Evolutionary conservation across 1,284 basidiomycete genomes (phyloP).

Genomic region (Ustilago curta): DNA sequence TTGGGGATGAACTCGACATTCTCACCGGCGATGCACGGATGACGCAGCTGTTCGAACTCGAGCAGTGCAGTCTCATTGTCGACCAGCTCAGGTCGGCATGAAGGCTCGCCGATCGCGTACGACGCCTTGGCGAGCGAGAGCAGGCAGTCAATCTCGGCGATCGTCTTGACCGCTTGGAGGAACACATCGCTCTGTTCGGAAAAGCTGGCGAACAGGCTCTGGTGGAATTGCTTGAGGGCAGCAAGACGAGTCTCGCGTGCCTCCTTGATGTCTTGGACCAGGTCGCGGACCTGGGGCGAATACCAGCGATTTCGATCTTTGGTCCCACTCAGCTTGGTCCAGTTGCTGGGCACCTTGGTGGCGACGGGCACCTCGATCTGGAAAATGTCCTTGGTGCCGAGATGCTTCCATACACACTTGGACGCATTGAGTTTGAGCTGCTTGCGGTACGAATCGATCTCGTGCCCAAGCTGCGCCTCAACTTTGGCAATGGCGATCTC

Average conservation of each 20-base stretch:
- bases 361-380: conserved; percentile 66
- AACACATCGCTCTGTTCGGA: conserved; percentile 76
- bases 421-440: conserved; percentile 50
- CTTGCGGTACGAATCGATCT: conserved; percentile 51
- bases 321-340: conserved; percentile 64
- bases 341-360: conserved; percentile 63
- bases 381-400: conserved; percentile 69
- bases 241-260: conserved; percentile 66
- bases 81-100: conserved; percentile 88
- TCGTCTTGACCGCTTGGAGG: conserved; percentile 73
- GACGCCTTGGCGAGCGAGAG: conserved; percentile 92
- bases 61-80: conserved; percentile 82
- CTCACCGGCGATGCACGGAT: conserved; percentile 75
- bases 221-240: conserved; percentile 64
- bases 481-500: conserved; percentile 51
- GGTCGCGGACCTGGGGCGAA: conserved; percentile 59
- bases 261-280: conserved; percentile 68
- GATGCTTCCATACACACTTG: conserved; percentile 66
- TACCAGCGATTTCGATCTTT: conserved; percentile 67
- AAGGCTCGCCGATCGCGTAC: conserved; percentile 87
- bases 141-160: conserved; percentile 90
- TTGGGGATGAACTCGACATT: conserved; percentile 89
- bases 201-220: conserved; percentile 78
- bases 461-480: conserved; percentile 58
- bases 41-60: conserved; percentile 83